These are phyloP conservation scores for Salvia rosmarinus DNA, from an alignment of 257 asterid genomes.

Conservation along the genomic window DNA sequence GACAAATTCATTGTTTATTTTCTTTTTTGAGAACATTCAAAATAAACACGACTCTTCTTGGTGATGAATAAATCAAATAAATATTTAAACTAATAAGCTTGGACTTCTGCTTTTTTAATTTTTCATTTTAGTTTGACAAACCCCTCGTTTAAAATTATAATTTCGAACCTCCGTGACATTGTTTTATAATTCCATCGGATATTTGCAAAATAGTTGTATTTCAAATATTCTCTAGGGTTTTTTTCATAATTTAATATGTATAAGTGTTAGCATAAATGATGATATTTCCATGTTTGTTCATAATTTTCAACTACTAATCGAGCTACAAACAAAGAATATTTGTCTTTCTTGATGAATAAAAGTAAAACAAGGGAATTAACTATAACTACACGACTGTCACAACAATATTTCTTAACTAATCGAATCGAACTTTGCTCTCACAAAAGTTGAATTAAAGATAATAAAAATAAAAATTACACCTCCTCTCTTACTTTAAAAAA, in stretches of 20 bases:
- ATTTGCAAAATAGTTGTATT: background rate
- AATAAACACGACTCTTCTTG: too few species aligned
- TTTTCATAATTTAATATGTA: too few species aligned
- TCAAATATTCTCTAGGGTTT: too few species aligned
- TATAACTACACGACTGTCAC: background rate
- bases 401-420: slow-evolving; percentile 25
- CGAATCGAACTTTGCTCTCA: slow-evolving; percentile 28
- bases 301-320: background rate
- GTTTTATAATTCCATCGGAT: background rate
- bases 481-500: slow-evolving; percentile 18
- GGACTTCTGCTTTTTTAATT: too few species aligned
- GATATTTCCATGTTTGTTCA: background rate
- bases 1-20: too few species aligned
- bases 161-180: too few species aligned
- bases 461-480: slow-evolving; percentile 19
- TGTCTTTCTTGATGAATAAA: background rate
- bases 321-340: background rate
- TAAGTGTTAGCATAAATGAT: too few species aligned
- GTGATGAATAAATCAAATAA: too few species aligned
- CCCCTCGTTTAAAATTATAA: too few species aligned
- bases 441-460: slow-evolving; percentile 25
- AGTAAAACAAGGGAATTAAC: background rate
- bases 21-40: too few species aligned
- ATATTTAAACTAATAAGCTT: too few species aligned
- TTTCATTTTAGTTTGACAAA: too few species aligned